Evolutionary conservation across 345 rosid species (phyloP).

Genomic region (Mercurialis annua): DNA sequence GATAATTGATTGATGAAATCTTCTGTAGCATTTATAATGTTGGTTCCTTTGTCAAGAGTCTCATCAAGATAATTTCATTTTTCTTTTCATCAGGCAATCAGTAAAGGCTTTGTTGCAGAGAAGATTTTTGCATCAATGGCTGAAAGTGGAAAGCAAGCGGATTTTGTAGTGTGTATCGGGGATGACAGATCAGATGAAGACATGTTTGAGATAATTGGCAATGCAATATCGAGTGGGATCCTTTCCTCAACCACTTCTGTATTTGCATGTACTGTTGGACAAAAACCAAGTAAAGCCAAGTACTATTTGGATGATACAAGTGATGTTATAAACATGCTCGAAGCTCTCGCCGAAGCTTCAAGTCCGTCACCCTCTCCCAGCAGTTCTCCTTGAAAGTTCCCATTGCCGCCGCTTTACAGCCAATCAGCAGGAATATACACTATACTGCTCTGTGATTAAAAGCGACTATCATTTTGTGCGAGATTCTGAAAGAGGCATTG

Average conservation of each 20-base stretch:
- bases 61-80: neutral
- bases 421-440: slow-evolving; percentile 8
- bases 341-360: slow-evolving; percentile 60
- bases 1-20: neutral
- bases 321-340: slow-evolving; percentile 58
- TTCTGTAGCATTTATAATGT: neutral
- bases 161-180: slow-evolving; percentile 67
- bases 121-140: slow-evolving; percentile 54
- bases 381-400: slow-evolving; percentile 32
- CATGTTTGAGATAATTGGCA: slow-evolving; percentile 64
- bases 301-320: slow-evolving; percentile 70
- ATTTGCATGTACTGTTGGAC: slow-evolving; percentile 90
- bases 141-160: slow-evolving; percentile 41
- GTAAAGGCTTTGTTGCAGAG: slow-evolving; percentile 59
- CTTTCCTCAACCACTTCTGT: slow-evolving; percentile 44
- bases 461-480: slow-evolving; percentile 21
- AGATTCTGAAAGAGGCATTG: slow-evolving; percentile 1
- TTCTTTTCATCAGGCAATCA: slow-evolving; percentile 45
- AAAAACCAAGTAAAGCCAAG: slow-evolving; percentile 96
- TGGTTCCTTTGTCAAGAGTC: neutral
- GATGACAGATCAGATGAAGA: slow-evolving; percentile 79
- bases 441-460: slow-evolving; percentile 18
- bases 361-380: slow-evolving; percentile 30
- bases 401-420: neutral
- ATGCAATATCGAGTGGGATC: slow-evolving; percentile 32